Evolutionary conservation across 306 rosid species (phyloP).

Genomic region (Corylus americana): DNA sequence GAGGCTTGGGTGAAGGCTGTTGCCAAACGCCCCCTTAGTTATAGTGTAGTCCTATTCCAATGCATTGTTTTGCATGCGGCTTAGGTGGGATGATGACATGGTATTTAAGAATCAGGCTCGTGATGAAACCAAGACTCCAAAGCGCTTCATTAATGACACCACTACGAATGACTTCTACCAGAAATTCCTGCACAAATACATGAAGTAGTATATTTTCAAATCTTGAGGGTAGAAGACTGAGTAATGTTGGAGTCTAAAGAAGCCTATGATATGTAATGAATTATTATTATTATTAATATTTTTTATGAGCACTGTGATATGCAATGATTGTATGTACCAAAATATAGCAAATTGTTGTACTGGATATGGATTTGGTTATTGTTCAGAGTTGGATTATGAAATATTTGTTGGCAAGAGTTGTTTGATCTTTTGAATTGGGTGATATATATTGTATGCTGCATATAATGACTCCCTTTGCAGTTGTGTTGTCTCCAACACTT

Average conservation of each 20-base stretch:
- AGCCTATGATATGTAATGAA: not conserved
- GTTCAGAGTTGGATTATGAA: not conserved
- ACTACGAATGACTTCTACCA: conserved; percentile 83
- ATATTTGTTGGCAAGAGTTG: not conserved
- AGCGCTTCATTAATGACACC: conserved; percentile 93
- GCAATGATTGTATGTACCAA: conserved; percentile 8
- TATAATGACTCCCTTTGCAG: not conserved
- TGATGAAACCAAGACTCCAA: conserved; percentile 78
- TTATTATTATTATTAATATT: too few relatives aligned
- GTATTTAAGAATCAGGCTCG: conserved; percentile 93
- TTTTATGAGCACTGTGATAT: not conserved
- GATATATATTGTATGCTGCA: not conserved
- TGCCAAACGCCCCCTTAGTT: too few relatives aligned
- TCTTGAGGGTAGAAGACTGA: not conserved
- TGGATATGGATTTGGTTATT: not conserved
- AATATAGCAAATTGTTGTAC: not conserved
- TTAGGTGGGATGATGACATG: conserved; percentile 89
- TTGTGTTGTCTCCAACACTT: not conserved
- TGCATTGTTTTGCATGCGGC: conserved; percentile 5
- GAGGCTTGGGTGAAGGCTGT: too few relatives aligned
- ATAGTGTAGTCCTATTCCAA: not conserved
- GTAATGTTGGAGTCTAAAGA: not conserved
- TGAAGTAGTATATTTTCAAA: conserved; percentile 36
- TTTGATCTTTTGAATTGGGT: not conserved
- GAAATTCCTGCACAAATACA: conserved; percentile 92